These are phyloP conservation scores for Oryza coarctata DNA, from an alignment of 176 grass and related monocot genomes.

Conservation along the genomic window DNA sequence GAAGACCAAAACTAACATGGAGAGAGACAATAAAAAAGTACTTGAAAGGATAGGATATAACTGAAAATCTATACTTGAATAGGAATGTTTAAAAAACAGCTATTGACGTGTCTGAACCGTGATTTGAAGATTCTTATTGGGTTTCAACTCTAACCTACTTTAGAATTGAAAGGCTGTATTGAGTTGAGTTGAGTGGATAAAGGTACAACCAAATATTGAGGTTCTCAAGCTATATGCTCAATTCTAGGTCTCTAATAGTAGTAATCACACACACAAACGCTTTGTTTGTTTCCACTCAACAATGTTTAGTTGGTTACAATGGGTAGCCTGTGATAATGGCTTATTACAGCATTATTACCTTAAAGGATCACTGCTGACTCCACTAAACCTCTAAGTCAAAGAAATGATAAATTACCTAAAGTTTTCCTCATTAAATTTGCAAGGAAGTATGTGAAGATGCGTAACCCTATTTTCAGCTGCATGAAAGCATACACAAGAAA, in stretches of 20 bases:
- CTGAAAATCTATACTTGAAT: no score
- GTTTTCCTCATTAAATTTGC: background rate
- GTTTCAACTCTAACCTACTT: no score
- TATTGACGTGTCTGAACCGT: no score
- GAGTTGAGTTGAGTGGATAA: no score
- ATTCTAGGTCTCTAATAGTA: background rate
- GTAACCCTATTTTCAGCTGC: slow-evolving; percentile 18
- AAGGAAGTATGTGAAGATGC: slow-evolving; percentile 18
- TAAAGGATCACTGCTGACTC: background rate
- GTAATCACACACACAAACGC: background rate
- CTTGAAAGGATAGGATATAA: no score
- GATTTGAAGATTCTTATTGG: no score
- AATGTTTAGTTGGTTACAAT: background rate
- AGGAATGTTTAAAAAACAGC: no score
- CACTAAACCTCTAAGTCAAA: slow-evolving; percentile 3
- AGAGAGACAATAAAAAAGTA: no score
- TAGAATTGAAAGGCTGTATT: no score
- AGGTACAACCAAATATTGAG: slow-evolving; percentile 21
- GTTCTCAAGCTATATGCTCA: slow-evolving; percentile 13
- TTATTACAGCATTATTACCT: slow-evolving; percentile 18
- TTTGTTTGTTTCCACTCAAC: background rate
- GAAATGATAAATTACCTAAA: background rate
- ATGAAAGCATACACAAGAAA: slow-evolving; percentile 11
- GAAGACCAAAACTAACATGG: no score
- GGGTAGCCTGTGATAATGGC: background rate